Percentiles rank a stretch among this genome's conserved stretches.
phyloP scores from a whole-genome alignment of 2,329 filamentous ascomycete genomes.

The Pseudomassariella vexata region DNA sequence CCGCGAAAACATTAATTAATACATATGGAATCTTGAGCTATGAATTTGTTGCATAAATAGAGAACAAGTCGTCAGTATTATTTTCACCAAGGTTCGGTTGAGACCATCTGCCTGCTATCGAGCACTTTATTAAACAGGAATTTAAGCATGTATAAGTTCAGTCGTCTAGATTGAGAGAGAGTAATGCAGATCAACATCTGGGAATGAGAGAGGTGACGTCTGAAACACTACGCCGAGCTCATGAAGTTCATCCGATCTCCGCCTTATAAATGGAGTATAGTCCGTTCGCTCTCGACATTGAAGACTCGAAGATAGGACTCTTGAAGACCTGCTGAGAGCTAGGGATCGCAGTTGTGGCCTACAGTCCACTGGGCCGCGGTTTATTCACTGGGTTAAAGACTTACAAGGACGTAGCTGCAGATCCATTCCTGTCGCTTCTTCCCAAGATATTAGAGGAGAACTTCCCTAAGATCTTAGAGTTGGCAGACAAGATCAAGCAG shows the following conservation, averaged over 20 bases:
- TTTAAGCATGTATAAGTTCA: no score
- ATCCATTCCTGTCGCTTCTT: slow-evolving; percentile 34
- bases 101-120: no score
- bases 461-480: slow-evolving; percentile 41
- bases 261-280: slow-evolving; percentile 48
- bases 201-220: no score
- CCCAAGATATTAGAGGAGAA: slow-evolving; percentile 26
- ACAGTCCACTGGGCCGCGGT: slow-evolving; percentile 33
- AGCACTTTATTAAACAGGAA: no score
- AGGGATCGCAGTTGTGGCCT: slow-evolving; percentile 46
- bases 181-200: no score
- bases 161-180: no score
- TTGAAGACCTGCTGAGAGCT: slow-evolving; percentile 47
- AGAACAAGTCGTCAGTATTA: no score
- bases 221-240: slow-evolving; percentile 42
- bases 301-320: slow-evolving; percentile 40
- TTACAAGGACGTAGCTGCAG: slow-evolving; percentile 38
- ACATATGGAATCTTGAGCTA: no score
- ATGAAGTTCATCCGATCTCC: slow-evolving; percentile 39
- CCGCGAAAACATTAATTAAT: no score
- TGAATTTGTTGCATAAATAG: no score
- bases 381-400: slow-evolving; percentile 26
- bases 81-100: no score
- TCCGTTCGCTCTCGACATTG: slow-evolving; percentile 51
- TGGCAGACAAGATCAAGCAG: slow-evolving; percentile 18